Percentiles rank a stretch among this genome's conserved stretches.
These are phyloP conservation scores for Candida suzukii DNA, from an alignment of 805 yeast genomes.

Conservation along the genomic window DNA sequence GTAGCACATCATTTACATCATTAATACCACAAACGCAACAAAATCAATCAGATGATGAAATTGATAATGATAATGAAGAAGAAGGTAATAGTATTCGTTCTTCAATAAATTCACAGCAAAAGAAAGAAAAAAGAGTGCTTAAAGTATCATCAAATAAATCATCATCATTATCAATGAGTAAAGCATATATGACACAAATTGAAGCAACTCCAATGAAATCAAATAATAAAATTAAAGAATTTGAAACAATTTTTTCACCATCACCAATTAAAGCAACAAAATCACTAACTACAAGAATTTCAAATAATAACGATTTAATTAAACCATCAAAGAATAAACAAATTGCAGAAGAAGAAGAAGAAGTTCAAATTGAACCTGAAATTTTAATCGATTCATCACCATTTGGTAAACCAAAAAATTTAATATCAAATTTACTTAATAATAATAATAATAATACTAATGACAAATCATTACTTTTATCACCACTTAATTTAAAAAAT, in stretches of 20 bases:
- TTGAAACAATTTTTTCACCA: no score
- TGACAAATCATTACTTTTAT: not conserved
- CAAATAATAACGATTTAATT: no score
- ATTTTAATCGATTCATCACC: not conserved
- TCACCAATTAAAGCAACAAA: not conserved
- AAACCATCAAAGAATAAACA: not conserved
- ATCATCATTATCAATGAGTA: not conserved
- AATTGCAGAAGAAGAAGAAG: not conserved
- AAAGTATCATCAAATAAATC: not conserved
- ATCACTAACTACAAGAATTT: no score
- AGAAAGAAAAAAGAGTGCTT: not conserved
- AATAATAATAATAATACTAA: no score
- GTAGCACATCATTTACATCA: constrained; percentile 13
- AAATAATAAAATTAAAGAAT: no score
- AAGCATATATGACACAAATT: not conserved
- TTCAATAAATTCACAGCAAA: no score
- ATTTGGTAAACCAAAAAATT: not conserved
- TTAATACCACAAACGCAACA: not conserved
- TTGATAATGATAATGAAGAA: no score
- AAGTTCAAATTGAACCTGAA: not conserved
- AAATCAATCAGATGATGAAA: no score
- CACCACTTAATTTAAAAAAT: not conserved
- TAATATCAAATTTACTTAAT: not conserved
- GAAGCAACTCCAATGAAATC: constrained; percentile 1
- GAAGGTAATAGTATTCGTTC: no score